A percentile compares a stretch with the other conserved stretches of the same genome.
Evolutionary conservation across 148 eudicot species (phyloP).

Genomic region (Fallopia convolvulus): DNA sequence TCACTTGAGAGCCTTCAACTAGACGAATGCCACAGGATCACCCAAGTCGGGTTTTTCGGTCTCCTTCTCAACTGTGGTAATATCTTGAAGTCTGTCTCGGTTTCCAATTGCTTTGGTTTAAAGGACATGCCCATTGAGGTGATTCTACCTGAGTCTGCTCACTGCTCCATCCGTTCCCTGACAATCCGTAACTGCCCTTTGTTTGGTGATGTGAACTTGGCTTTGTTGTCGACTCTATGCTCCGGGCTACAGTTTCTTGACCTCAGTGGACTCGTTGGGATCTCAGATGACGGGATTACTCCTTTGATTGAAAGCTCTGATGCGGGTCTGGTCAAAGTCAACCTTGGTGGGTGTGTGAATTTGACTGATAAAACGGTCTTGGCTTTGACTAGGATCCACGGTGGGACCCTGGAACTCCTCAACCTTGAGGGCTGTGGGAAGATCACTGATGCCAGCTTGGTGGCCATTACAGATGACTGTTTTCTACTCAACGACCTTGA

Average conservation of each 20-base stretch:
- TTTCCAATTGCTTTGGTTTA: constrained; percentile 55
- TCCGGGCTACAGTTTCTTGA: constrained; percentile 46
- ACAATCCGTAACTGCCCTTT: constrained; percentile 69
- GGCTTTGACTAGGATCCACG: constrained; percentile 48
- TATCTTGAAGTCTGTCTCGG: constrained; percentile 56
- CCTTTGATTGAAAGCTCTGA: constrained; percentile 46
- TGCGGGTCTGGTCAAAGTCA: constrained; percentile 43
- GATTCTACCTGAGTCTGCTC: constrained; percentile 24
- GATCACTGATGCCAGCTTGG: constrained; percentile 58
- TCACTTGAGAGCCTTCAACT: constrained; percentile 62
- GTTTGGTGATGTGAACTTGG: constrained; percentile 51
- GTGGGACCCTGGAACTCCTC: constrained; percentile 54
- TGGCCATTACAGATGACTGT: constrained; percentile 50
- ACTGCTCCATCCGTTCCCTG: constrained; percentile 47
- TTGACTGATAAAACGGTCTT: constrained; percentile 52
- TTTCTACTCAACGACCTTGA: constrained; percentile 53
- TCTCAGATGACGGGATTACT: constrained; percentile 60
- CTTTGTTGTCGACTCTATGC: constrained; percentile 56
- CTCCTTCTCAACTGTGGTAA: constrained; percentile 51
- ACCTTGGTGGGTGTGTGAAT: constrained; percentile 52
- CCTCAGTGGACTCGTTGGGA: constrained; percentile 44
- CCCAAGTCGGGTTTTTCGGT: constrained; percentile 72
- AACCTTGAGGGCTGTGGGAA: constrained; percentile 68
- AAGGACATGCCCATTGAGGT: constrained; percentile 46
- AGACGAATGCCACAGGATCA: constrained; percentile 88